Evolutionary conservation across 768 basidiomycete species (phyloP), one percentile per base, ranked within the genome.

Genomic region (Rhodotorula paludigena): DNA sequence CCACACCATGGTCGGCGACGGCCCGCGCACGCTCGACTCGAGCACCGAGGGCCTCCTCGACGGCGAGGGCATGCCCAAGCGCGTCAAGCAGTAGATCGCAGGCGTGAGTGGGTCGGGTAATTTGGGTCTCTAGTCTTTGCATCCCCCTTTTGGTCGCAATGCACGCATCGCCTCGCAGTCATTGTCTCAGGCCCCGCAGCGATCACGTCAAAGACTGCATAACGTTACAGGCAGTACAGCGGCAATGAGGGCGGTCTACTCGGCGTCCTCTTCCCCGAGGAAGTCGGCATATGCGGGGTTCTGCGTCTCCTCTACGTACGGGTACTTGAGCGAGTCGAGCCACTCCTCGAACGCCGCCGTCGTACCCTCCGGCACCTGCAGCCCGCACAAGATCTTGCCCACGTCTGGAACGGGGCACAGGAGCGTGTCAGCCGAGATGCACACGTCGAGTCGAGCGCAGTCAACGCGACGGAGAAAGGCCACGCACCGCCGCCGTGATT

Each of bases 401-500:
- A 69, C 59, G 58, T 69, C 63, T 64, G 38, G 15, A 10, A 23
- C 2, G 32, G 3, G 21, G 18, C 9, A 16, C 18, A 8, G 32
- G 28, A 16, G 51, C 23, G 6, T 28, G 21, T 18, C 15, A 21
- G 18, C 18, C 16, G 20, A 16, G 42, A 44, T 18, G 18, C 16
- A 18, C 2, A 21, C 11, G 20, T 18, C 18, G 12, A 21, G 42
- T 21, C 14, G 42, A 42, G 20, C 20, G 16, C 5, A 21, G 18
- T 20, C 42, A 21, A 18, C 20, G 42, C 4, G 20, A 42, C 20
- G 42, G 2, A 21, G 8, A 18, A 9, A 21, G 23, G 45, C 45
- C 23, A 82, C 87, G 65, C 73, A 90, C 93, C 93, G 76, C 89
- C 91, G 38, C 96, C 96, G 66, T 98, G 94, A 77, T 98, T 97